Base-by-base conservation (phyloP, 768 basidiomycete genomes). In the Tricholomella constricta region DNA sequence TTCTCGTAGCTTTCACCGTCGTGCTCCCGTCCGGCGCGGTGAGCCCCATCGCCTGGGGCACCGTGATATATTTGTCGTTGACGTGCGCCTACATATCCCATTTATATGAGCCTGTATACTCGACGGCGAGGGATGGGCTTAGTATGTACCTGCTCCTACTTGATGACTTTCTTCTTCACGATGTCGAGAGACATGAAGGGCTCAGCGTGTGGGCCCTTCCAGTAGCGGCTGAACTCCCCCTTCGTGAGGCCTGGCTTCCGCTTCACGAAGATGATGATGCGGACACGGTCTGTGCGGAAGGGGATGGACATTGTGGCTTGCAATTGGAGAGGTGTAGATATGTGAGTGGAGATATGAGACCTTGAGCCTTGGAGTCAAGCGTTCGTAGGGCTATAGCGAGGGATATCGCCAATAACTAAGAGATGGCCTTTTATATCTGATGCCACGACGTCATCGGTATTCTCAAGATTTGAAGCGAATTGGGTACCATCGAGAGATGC, bases 1-100 rank as follows among this genome's bases (percentile, higher is more conserved):
- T 67, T 67, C 14, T 65, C 68, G 51, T 65, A 66, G 15, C 63
- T 68, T 45, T 70, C 62, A 8, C 68, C 72, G 25, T 73, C 69
- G 22, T 72, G 62, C 10, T 66, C 55, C 56, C 69, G 0, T 61
- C 58, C 17, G 62, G 31, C 20, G 53, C 42, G 1, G 49, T 22
- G 9, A 66, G 45, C 14, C 68, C 65, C 20, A 63, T 49, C 10
- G 14, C 41, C 15, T 55, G 9, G 25, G 46, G 23, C 4, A 52
- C 26, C 1, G 37, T 11, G 14, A 34, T 17, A 12, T 42, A 40
- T 8, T 52, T 37, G 4, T 56, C 44, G 52, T 65, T 62, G 25
- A 57, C 51, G 34, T 65, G 61, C 14, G 56, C 59, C 65, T 17
- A n/a, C n/a, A n/a, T 69, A 45, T 2, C n/a, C 12, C 20, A 29